Evolutionary conservation across 805 yeast species (phyloP), one percentile per base, ranked within the genome.

Genomic region (Metschnikowia picachoensis): DNA sequence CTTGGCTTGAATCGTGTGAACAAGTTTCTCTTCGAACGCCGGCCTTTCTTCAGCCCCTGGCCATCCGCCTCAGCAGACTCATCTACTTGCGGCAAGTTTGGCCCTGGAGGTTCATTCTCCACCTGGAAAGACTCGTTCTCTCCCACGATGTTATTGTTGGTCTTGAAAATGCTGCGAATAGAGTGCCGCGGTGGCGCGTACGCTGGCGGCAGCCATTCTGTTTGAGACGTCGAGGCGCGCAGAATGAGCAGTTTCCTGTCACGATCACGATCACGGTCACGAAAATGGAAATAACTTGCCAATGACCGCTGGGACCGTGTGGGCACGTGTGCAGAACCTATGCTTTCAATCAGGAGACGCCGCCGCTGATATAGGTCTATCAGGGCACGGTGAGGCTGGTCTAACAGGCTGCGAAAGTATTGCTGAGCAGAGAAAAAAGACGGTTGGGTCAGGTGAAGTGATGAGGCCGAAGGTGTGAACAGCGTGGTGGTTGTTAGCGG

Each of bases 401-500:
- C 77, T 15, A 72, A 41, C 35, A 73, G 70, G 41, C 61, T 64
- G 28, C 75, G 57, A 35, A 71, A 55, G 55, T 61, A 68, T 49
- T 71, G 77, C 32, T 70, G 70, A 4, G 77, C 76, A 1, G 72
- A 67, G 49, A 71, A 68, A 47, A 69, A 72, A 4, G 74, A 69
- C 6, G 70, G 74, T 44, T 71, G 77, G 3, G 68, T 60, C 35
- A 73, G 70, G 47, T 71, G 75, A 13, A 70, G 51, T 2, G 74
- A 69, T 28, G 64, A 60, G 2, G 68, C 59, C 11, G 74, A 70
- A 0, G 73, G 75, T 0, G 75, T 67, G 37, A 67, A 60, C 3
- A 74, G 69, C 0, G 76, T 70, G 10, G 74, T 68, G 4, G 77
- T 71, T 8, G 77, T 70, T 44, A 70, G 51, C 5, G 77, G 77